Evolutionary conservation across 352 stramenopile genomes (phyloP).

Genomic region (Phytophthora sp.): DNA sequence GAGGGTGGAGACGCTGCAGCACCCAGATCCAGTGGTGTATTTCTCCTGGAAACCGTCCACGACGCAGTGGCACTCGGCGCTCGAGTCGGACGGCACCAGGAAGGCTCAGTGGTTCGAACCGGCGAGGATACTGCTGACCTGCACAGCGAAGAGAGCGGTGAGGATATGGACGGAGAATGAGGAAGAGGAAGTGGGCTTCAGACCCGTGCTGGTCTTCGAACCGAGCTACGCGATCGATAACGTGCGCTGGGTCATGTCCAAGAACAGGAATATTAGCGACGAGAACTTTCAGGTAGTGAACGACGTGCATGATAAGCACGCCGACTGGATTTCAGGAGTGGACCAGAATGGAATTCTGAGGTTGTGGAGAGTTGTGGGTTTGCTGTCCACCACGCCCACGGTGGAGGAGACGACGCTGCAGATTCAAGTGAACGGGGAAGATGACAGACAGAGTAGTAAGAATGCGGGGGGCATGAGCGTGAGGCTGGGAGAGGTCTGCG

Average conservation of each 20-base stretch:
- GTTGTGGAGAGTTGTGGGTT: conserved; percentile 65
- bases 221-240: conserved; percentile 62
- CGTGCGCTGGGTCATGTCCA: conserved; percentile 81
- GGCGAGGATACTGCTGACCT: conserved; percentile 76
- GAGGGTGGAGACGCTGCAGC: conserved; percentile 48
- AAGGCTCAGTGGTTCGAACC: conserved; percentile 81
- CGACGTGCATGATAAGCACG: conserved; percentile 47
- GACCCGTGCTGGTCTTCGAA: conserved; percentile 53
- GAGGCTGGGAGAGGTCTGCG: conserved; percentile 62
- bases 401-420: conserved; percentile 67
- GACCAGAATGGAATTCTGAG: conserved; percentile 68
- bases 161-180: conserved; percentile 69
- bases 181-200: conserved; percentile 25
- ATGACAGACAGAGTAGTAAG: conserved; percentile 27
- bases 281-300: conserved; percentile 68
- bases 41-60: conserved; percentile 83
- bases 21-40: conserved; percentile 76
- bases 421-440: conserved; percentile 77
- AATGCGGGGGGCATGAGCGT: not conserved
- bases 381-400: conserved; percentile 34
- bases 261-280: conserved; percentile 83
- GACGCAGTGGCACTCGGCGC: conserved; percentile 53
- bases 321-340: conserved; percentile 81
- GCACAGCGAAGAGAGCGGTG: conserved; percentile 51
- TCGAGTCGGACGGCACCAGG: conserved; percentile 61